Conservation (phyloP, 1,284 basidiomycete genomes). For the Pseudozyma sp. region DNA sequence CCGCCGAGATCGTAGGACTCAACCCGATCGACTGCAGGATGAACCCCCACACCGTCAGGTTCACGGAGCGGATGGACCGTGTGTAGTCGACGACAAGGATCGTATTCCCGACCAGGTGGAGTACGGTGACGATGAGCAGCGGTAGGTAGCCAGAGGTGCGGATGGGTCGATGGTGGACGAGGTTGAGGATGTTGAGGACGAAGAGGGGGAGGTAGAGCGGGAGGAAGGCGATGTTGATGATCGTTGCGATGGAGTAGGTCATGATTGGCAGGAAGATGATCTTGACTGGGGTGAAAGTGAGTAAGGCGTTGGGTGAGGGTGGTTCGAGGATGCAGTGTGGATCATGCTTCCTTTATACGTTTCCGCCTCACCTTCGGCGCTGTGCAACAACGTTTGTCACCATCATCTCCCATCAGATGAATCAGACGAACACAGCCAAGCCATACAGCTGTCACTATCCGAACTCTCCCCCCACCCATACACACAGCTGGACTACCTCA, state of each 20-base stretch:
- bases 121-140: conserved; percentile 27
- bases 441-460: too few species aligned
- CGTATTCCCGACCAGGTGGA: conserved; percentile 30
- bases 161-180: conserved; percentile 23
- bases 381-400: too few species aligned
- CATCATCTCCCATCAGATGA: too few species aligned
- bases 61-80: conserved; percentile 7
- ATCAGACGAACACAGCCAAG: too few species aligned
- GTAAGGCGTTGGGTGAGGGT: not conserved
- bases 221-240: conserved; percentile 42
- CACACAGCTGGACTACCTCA: too few species aligned
- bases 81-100: conserved; percentile 20
- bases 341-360: not conserved
- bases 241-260: conserved; percentile 27
- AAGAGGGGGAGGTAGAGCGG: conserved; percentile 33
- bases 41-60: conserved; percentile 13
- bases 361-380: too few species aligned
- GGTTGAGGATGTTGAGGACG: conserved; percentile 18
- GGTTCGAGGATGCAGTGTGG: not conserved
- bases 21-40: conserved; percentile 28
- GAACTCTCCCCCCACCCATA: too few species aligned
- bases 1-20: conserved; percentile 21
- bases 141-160: conserved; percentile 27
- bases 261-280: conserved; percentile 5
- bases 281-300: not conserved